phyloP scores from a whole-genome alignment of 331 rosid species.

The Quercus phellos region DNA sequence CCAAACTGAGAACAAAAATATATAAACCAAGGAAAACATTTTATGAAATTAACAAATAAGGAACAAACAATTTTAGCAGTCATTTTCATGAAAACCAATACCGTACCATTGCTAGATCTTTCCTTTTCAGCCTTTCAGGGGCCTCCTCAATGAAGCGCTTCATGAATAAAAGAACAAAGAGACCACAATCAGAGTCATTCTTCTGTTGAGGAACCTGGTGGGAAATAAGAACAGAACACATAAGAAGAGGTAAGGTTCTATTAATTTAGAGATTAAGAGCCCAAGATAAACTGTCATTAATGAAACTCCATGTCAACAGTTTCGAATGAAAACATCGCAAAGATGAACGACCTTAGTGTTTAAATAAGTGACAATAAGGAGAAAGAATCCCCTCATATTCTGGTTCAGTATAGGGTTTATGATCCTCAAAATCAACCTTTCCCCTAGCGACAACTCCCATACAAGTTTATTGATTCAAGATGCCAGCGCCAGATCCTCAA shows the following conservation, averaged over 20 bases:
- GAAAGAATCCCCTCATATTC: not conserved
- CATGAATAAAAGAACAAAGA: slow-evolving; percentile 83
- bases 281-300: not conserved
- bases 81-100: not conserved
- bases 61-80: not conserved
- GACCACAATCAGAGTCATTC: slow-evolving; percentile 94
- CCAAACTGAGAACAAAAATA: slow-evolving; percentile 55
- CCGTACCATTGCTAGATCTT: slow-evolving; percentile 69
- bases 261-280: not conserved
- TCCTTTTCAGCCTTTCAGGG: slow-evolving; percentile 65
- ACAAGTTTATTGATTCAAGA: not conserved
- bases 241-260: slow-evolving; percentile 9
- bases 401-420: not conserved
- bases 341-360: not conserved
- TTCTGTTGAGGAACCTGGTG: slow-evolving; percentile 95
- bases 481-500: too few species aligned
- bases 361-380: not conserved
- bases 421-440: not conserved
- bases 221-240: slow-evolving; percentile 12
- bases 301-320: not conserved
- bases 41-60: slow-evolving; percentile 1
- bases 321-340: not conserved
- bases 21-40: slow-evolving; percentile 14
- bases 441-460: not conserved
- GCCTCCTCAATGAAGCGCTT: slow-evolving; percentile 82